These are phyloP conservation scores for Fusarium secorum DNA, from an alignment of 2,329 filamentous ascomycete species.

Conservation along the genomic window DNA sequence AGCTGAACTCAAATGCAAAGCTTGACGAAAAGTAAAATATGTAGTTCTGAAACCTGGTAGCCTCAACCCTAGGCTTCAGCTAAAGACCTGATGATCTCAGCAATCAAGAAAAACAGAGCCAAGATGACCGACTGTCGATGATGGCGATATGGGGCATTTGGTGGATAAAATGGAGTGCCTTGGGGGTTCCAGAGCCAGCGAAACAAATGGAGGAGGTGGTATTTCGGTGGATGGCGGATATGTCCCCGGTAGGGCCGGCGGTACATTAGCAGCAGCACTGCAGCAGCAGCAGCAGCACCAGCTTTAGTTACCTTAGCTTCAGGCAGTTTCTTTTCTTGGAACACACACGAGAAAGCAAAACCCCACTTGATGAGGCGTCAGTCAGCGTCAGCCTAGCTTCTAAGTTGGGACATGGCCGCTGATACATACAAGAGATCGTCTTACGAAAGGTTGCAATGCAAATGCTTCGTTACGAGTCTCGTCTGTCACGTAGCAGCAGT, in stretches of 20 bases:
- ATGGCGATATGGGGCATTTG: constrained; percentile 16
- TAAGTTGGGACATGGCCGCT: constrained; percentile 11
- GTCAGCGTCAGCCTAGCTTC: constrained; percentile 25
- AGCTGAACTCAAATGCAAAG: constrained; percentile 18
- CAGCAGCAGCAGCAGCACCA: not conserved
- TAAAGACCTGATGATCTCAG: not conserved
- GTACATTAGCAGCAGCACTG: not conserved
- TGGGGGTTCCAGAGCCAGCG: constrained; percentile 15
- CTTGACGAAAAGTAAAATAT: not conserved
- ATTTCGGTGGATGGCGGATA: constrained; percentile 23
- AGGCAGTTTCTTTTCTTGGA: constrained; percentile 31
- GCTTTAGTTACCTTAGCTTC: not conserved
- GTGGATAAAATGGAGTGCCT: constrained; percentile 24
- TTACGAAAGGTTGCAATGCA: constrained; percentile 20
- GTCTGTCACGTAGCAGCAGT: not conserved
- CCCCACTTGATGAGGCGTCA: constrained; percentile 16
- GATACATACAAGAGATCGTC: constrained; percentile 11
- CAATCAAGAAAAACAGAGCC: not conserved
- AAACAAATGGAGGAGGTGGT: constrained; percentile 27
- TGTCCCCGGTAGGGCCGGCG: constrained; percentile 22
- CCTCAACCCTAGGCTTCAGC: not conserved
- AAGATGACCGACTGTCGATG: not conserved
- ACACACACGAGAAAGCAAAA: constrained; percentile 17
- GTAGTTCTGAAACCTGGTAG: not conserved
- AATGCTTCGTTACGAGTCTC: not conserved